phyloP scores from a whole-genome alignment of 805 yeast species.

The Metschnikowia kunwiensis region DNA sequence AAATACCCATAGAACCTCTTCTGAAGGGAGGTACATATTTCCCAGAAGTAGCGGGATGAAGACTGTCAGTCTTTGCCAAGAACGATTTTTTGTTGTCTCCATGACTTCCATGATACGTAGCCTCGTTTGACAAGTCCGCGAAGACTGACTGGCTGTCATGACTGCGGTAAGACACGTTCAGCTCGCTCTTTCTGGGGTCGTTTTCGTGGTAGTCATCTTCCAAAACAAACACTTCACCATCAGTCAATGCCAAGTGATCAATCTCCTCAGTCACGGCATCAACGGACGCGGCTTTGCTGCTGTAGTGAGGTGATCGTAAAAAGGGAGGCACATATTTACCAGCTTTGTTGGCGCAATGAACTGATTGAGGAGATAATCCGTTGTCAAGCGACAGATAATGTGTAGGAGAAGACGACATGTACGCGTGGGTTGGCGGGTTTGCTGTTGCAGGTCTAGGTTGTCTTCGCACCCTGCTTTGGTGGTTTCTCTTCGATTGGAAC shows the following conservation, averaged over 20 bases:
- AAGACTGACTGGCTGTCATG: conserved; percentile 1
- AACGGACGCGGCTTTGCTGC: conserved; percentile 30
- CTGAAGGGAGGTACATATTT: conserved; percentile 73
- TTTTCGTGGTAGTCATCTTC: conserved; percentile 32
- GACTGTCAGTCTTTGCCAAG: conserved; percentile 4
- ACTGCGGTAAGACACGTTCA: neutral
- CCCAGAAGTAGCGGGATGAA: conserved; percentile 28
- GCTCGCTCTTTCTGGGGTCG: conserved; percentile 2
- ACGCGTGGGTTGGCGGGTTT: neutral
- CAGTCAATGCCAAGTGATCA: conserved; percentile 30
- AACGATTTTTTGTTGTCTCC: conserved; percentile 17
- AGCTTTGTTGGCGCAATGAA: conserved; percentile 2
- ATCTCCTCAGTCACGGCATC: conserved; percentile 37
- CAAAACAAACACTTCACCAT: conserved; percentile 41
- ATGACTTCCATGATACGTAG: neutral
- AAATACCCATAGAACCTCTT: conserved; percentile 42
- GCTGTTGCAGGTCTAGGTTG: conserved; percentile 11
- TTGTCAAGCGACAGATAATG: neutral
- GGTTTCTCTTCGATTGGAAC: conserved; percentile 2
- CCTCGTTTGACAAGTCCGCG: neutral
- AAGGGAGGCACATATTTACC: conserved; percentile 44
- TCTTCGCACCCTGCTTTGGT: conserved; percentile 6
- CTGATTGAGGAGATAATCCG: conserved; percentile 4
- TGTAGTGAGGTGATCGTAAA: conserved; percentile 36
- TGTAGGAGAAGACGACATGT: conserved; percentile 3